A percentile compares a stretch with the other conserved stretches of the same genome.
phyloP scores from a whole-genome alignment of 2,329 filamentous ascomycete genomes.

The Fusarium brevicatenulatum region DNA sequence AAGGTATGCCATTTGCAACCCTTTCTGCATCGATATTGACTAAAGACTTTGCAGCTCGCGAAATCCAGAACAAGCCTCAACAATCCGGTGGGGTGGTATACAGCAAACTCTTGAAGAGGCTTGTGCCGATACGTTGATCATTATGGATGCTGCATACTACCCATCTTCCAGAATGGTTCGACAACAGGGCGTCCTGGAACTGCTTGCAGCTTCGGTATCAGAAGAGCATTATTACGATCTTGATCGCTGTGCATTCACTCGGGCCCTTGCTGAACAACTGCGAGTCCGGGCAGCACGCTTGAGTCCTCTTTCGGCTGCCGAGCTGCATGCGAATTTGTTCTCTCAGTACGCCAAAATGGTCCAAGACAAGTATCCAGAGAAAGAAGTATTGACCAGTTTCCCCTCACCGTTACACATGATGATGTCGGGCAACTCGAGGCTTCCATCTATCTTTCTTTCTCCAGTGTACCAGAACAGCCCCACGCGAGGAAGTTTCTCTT shows the following conservation, averaged over 20 bases:
- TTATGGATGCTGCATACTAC: conserved; percentile 69
- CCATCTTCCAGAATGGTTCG: conserved; percentile 63
- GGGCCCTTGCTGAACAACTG: conserved; percentile 60
- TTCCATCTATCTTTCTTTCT: conserved; percentile 66
- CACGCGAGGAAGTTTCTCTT: conserved; percentile 51
- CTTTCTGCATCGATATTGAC: background rate
- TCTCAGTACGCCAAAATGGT: conserved; percentile 63
- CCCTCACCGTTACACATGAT: conserved; percentile 67
- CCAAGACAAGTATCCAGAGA: conserved; percentile 60
- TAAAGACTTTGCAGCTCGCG: conserved; percentile 56
- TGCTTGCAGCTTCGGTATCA: conserved; percentile 65
- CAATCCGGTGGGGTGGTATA: conserved; percentile 65
- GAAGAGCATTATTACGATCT: conserved; percentile 61
- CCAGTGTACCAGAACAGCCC: conserved; percentile 58
- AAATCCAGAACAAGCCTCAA: conserved; percentile 56
- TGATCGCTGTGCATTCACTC: conserved; percentile 64
- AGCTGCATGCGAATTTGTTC: conserved; percentile 65
- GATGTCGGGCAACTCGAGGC: conserved; percentile 61
- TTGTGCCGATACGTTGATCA: conserved; percentile 63
- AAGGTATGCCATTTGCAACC: conserved; percentile 53
- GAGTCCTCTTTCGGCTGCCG: conserved; percentile 60
- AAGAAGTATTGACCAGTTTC: conserved; percentile 59
- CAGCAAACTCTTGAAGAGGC: conserved; percentile 67
- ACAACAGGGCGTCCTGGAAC: conserved; percentile 64
- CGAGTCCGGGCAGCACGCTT: conserved; percentile 58